Percentiles rank a stretch among this genome's conserved stretches.
These are phyloP conservation scores for Fraxinus excelsior DNA, from an alignment of 257 asterid genomes.

Conservation along the genomic window DNA sequence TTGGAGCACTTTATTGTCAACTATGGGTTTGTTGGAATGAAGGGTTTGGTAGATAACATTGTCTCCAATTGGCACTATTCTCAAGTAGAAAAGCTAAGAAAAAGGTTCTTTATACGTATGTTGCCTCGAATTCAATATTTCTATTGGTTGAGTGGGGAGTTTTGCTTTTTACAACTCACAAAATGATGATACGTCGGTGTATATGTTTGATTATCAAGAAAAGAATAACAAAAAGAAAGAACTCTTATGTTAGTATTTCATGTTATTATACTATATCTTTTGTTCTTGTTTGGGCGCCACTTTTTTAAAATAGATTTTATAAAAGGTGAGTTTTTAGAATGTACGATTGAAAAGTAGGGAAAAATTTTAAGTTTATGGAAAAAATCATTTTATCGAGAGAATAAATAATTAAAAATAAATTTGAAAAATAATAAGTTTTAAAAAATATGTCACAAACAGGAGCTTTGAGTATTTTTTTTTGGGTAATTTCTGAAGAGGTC, in stretches of 20 bases:
- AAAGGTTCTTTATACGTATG: slow-evolving; percentile 1
- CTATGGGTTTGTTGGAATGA: slow-evolving; percentile 33
- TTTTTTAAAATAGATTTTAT: no score
- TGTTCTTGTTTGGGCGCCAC: no score
- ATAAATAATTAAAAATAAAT: no score
- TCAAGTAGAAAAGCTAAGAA: not conserved
- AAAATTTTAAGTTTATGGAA: no score
- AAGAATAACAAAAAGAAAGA: not conserved
- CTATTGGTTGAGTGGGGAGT: slow-evolving; percentile 28
- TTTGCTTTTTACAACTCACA: not conserved
- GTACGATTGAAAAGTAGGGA: no score
- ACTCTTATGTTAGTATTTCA: not conserved
- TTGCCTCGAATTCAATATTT: slow-evolving; percentile 7
- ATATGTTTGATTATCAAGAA: not conserved
- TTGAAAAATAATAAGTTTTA: no score
- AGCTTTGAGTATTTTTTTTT: no score
- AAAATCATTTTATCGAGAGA: no score
- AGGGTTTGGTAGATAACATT: slow-evolving; percentile 22
- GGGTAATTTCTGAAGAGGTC: not conserved
- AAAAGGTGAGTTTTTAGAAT: no score
- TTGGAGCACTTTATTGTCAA: slow-evolving; percentile 10
- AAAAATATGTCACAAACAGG: no score
- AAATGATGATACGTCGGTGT: not conserved
- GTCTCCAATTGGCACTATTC: slow-evolving; percentile 18
- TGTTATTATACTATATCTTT: no score